Conservation (phyloP, 176 grass and related monocot genomes). For the Cocos nucifera region DNA sequence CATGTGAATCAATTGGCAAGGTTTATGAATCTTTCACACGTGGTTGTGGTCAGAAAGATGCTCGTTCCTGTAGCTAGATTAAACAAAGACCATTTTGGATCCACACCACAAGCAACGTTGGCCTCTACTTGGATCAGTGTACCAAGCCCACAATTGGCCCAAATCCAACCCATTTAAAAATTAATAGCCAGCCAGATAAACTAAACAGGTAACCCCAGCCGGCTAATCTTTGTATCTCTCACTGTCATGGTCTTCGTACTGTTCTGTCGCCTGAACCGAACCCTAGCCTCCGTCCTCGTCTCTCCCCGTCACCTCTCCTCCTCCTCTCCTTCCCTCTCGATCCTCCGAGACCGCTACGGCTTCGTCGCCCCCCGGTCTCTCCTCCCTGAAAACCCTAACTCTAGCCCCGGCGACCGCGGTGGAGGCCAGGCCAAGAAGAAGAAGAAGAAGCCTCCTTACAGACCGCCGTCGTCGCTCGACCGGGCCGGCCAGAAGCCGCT, state of each 20-base stretch:
- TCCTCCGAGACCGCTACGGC: slow-evolving; percentile 52
- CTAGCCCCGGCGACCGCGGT: neutral
- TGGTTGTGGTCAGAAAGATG: too few relatives aligned
- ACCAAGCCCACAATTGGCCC: too few relatives aligned
- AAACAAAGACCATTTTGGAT: too few relatives aligned
- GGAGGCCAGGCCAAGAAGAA: slow-evolving; percentile 24
- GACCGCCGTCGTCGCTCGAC: slow-evolving; percentile 44
- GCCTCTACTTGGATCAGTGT: too few relatives aligned
- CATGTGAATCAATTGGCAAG: too few relatives aligned
- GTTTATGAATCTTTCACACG: too few relatives aligned
- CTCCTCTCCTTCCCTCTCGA: slow-evolving; percentile 23
- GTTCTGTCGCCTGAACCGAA: slow-evolving; percentile 16
- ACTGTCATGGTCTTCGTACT: slow-evolving; percentile 12
- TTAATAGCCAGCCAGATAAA: too few relatives aligned
- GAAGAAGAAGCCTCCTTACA: slow-evolving; percentile 41
- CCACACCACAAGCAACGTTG: too few relatives aligned
- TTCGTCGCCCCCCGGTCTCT: slow-evolving; percentile 59
- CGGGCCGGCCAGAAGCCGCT: slow-evolving; percentile 24
- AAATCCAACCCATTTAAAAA: too few relatives aligned
- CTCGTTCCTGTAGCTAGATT: too few relatives aligned
- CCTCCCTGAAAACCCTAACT: slow-evolving; percentile 6
- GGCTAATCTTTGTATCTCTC: too few relatives aligned
- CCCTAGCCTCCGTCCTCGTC: slow-evolving; percentile 32
- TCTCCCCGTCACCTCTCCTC: neutral
- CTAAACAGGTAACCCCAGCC: too few relatives aligned